A percentile compares a stretch with the other conserved stretches of the same genome.
Evolutionary conservation across 805 yeast genomes (phyloP).

Genomic region (Candida glaebosa): DNA sequence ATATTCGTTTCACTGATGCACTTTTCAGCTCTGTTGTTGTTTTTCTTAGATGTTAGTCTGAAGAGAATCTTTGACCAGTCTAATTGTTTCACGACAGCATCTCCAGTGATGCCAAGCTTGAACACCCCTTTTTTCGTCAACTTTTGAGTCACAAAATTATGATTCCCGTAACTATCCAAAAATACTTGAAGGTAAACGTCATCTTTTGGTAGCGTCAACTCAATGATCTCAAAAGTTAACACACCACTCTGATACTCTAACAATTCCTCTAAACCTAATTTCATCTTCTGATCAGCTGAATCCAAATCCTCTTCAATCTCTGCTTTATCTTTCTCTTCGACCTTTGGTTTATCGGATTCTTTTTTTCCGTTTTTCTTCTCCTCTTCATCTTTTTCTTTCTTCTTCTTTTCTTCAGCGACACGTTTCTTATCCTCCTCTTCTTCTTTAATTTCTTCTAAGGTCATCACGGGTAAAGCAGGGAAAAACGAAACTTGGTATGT

Average conservation of each 20-base stretch:
- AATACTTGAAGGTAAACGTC: slow-evolving; percentile 68
- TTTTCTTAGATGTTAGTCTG: slow-evolving; percentile 55
- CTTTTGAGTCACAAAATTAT: slow-evolving; percentile 55
- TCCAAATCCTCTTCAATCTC: slow-evolving; percentile 34
- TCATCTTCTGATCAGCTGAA: slow-evolving; percentile 29
- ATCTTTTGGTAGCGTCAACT: slow-evolving; percentile 52
- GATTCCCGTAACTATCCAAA: slow-evolving; percentile 71
- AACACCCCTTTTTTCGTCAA: slow-evolving; percentile 44
- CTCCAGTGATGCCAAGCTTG: slow-evolving; percentile 53
- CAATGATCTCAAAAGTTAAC: slow-evolving; percentile 61
- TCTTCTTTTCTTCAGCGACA: slow-evolving; percentile 34
- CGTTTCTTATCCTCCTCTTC: slow-evolving; percentile 39
- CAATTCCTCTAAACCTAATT: slow-evolving; percentile 57
- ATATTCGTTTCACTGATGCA: slow-evolving; percentile 59
- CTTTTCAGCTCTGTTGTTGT: slow-evolving; percentile 53
- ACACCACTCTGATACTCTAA: slow-evolving; percentile 69
- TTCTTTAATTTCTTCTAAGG: slow-evolving; percentile 68
- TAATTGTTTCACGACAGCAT: slow-evolving; percentile 71
- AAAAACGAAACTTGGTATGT: slow-evolving; percentile 75
- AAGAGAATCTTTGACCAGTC: slow-evolving; percentile 67
- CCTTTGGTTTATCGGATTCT: slow-evolving; percentile 7
- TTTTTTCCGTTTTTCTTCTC: slow-evolving; percentile 24
- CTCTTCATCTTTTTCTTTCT: slow-evolving; percentile 28
- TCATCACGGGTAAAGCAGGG: slow-evolving; percentile 77
- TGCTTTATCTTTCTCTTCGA: slow-evolving; percentile 10